Percentiles rank a stretch among this genome's conserved stretches.
phyloP scores from a whole-genome alignment of 164 flowering plant genomes.

The Nelumbo lutea region DNA sequence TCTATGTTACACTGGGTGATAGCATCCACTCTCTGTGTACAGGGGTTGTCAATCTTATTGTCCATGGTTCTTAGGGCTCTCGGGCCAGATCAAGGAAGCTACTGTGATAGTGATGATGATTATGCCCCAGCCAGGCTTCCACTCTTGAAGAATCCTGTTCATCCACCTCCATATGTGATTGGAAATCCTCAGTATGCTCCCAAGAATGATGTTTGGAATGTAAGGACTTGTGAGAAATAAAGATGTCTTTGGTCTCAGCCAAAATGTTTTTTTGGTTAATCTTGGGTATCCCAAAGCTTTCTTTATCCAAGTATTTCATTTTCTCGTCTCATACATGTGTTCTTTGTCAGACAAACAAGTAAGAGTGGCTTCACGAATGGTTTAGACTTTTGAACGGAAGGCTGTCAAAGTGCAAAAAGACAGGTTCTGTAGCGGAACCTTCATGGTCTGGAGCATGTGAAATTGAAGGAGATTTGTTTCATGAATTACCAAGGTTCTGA shows the following conservation, averaged over 20 bases:
- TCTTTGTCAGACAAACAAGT: slow-evolving; percentile 1
- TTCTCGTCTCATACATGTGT: neutral
- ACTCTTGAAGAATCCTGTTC: slow-evolving; percentile 42
- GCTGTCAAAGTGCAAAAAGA: neutral
- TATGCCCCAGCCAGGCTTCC: slow-evolving; percentile 53
- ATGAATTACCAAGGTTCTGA: neutral
- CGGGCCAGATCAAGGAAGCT: slow-evolving; percentile 51
- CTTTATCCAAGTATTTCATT: no score
- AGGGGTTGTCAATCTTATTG: slow-evolving; percentile 62
- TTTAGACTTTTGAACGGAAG: no score
- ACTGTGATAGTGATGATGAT: slow-evolving; percentile 78
- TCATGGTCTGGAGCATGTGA: neutral
- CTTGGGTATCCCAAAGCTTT: no score
- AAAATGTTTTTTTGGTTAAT: neutral
- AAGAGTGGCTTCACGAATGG: neutral
- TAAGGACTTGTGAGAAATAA: slow-evolving; percentile 40
- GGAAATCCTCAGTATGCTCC: slow-evolving; percentile 39
- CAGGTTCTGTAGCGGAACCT: neutral
- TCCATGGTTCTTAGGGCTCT: slow-evolving; percentile 75
- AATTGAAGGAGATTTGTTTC: neutral
- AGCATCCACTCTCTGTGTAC: slow-evolving; percentile 11
- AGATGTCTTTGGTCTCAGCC: neutral
- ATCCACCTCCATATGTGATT: slow-evolving; percentile 38
- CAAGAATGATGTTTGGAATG: slow-evolving; percentile 41
- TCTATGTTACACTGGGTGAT: no score